Conservation (phyloP, 306 rosid genomes). For the Astragalus membranaceus region DNA sequence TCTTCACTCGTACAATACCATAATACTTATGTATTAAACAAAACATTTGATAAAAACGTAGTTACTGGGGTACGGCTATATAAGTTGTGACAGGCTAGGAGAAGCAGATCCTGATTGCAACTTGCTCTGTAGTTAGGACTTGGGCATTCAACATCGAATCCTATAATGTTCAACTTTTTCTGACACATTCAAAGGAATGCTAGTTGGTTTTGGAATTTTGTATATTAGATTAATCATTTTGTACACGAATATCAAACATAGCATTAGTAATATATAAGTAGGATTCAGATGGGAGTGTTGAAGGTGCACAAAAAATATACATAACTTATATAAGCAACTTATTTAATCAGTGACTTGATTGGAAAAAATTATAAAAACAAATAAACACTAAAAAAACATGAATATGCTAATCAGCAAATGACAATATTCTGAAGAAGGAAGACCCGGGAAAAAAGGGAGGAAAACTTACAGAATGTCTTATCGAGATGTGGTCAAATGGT, state of each 20-base stretch:
- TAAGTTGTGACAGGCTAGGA: neutral
- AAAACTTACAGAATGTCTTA: slow-evolving; percentile 53
- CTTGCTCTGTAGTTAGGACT: slow-evolving; percentile 24
- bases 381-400: no score
- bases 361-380: no score
- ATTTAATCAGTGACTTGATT: no score
- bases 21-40: no score
- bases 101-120: slow-evolving; percentile 3
- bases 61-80: no score
- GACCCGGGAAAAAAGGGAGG: slow-evolving; percentile 27
- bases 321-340: no score
- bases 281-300: neutral
- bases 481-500: slow-evolving; percentile 27
- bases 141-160: slow-evolving; percentile 33
- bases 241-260: slow-evolving; percentile 14
- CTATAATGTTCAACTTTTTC: slow-evolving; percentile 26
- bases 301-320: no score
- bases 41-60: no score
- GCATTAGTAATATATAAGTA: neutral
- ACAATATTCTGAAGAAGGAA: slow-evolving; percentile 15
- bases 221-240: slow-evolving; percentile 8
- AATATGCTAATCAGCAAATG: no score
- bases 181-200: slow-evolving; percentile 59
- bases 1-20: no score
- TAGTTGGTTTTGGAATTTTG: slow-evolving; percentile 43